phyloP scores from a whole-genome alignment of 371 early-diverging fungal genomes.

The Fennellomyces sp. region DNA sequence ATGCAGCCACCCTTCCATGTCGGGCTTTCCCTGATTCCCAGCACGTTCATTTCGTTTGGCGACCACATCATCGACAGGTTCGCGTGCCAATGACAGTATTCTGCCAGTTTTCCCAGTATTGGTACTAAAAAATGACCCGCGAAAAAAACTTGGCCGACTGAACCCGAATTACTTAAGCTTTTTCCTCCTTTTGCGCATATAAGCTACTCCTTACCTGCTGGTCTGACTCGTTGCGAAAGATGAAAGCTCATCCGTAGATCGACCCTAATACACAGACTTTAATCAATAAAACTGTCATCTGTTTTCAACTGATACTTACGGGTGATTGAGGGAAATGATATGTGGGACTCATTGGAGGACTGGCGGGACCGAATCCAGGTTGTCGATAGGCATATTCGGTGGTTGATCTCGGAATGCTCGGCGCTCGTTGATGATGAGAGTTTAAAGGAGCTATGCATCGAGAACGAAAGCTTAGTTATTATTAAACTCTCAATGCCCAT shows the following conservation, averaged over 20 bases:
- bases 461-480: neutral
- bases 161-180: no score
- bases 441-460: neutral
- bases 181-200: neutral
- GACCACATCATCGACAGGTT: constrained; percentile 20
- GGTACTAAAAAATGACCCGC: constrained; percentile 12
- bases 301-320: no score
- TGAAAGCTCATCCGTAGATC: no score
- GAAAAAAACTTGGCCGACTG: constrained; percentile 13
- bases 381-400: neutral
- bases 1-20: constrained; percentile 68
- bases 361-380: neutral
- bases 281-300: no score
- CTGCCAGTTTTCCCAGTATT: constrained; percentile 5
- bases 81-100: constrained; percentile 16
- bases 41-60: constrained; percentile 7
- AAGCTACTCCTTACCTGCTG: neutral
- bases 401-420: neutral
- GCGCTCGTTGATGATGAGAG: neutral
- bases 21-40: constrained; percentile 30
- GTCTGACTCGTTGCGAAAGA: no score
- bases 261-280: no score
- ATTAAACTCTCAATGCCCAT: neutral
- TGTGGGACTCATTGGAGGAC: no score
- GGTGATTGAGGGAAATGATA: no score